Conservation (phyloP, 768 basidiomycete genomes). For the Termitomyces sp. region DNA sequence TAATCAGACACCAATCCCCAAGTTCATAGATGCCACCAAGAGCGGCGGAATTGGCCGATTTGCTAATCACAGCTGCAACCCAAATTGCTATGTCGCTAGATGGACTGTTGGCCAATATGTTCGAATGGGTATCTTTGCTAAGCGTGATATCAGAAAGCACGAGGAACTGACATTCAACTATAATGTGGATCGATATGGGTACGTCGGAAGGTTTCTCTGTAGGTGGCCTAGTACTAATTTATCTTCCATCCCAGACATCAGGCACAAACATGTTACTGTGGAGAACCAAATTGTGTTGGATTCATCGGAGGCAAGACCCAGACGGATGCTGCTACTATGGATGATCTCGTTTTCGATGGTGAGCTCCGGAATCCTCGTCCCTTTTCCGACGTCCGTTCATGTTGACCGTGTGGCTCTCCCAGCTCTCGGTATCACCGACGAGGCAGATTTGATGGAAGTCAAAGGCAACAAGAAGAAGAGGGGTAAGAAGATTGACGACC, state of each 20-base stretch:
- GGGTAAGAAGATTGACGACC: conserved; percentile 87
- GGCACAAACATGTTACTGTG: conserved; percentile 92
- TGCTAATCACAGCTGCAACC: conserved; percentile 95
- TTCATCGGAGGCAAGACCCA: conserved; percentile 98
- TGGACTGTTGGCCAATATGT: conserved; percentile 90
- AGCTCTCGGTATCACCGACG: conserved; percentile 94
- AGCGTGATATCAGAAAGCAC: conserved; percentile 62
- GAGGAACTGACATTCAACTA: conserved; percentile 99
- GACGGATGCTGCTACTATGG: conserved; percentile 91
- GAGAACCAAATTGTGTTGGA: conserved; percentile 92
- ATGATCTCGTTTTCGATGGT: conserved; percentile 94
- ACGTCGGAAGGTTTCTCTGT: conserved; percentile 20
- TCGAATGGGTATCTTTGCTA: conserved; percentile 98
- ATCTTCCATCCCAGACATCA: conserved; percentile 58
- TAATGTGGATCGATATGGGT: conserved; percentile 99
- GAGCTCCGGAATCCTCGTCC: conserved; percentile 13
- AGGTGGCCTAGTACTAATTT: neutral
- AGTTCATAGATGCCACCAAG: conserved; percentile 97
- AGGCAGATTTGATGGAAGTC: conserved; percentile 74
- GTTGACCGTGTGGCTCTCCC: neutral
- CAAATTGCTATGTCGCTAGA: conserved; percentile 97
- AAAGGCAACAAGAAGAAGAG: conserved; percentile 95
- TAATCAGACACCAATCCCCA: conserved; percentile 20
- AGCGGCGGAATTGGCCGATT: conserved; percentile 95
- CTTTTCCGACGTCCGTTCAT: neutral